phyloP scores from a whole-genome alignment of 1,139 yeast species.

The Candida sp. region DNA sequence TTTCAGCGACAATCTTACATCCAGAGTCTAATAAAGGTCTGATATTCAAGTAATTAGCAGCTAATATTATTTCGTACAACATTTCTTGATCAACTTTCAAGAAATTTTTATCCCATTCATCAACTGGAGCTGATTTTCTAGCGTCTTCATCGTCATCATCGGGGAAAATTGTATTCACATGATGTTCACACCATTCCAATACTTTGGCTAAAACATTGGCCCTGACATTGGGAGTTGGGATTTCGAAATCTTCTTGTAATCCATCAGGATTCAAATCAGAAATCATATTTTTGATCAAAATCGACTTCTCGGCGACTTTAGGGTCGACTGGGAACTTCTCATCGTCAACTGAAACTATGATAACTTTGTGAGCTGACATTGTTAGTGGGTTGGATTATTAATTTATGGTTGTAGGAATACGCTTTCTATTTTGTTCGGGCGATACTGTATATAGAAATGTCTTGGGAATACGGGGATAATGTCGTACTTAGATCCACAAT shows the following conservation, averaged over 20 bases:
- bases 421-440: too few species aligned
- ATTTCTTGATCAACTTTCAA: constrained; percentile 97
- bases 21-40: constrained; percentile 93
- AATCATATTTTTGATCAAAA: constrained; percentile 86
- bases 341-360: constrained; percentile 69
- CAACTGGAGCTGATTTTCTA: constrained; percentile 80
- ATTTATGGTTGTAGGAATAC: too few species aligned
- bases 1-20: constrained; percentile 96
- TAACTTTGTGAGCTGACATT: constrained; percentile 42
- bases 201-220: constrained; percentile 87
- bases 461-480: too few species aligned
- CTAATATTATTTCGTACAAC: constrained; percentile 93
- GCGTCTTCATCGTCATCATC: constrained; percentile 76
- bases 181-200: constrained; percentile 97
- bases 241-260: constrained; percentile 66
- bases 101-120: constrained; percentile 96
- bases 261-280: constrained; percentile 70
- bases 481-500: too few species aligned
- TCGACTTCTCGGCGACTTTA: constrained; percentile 87
- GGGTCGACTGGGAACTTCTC: constrained; percentile 73
- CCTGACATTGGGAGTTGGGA: constrained; percentile 91
- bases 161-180: constrained; percentile 78
- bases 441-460: too few species aligned
- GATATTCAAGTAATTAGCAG: constrained; percentile 94
- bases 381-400: constrained; percentile 3